These are phyloP conservation scores for Bullera alba DNA, from an alignment of 768 basidiomycete species.

Conservation along the genomic window DNA sequence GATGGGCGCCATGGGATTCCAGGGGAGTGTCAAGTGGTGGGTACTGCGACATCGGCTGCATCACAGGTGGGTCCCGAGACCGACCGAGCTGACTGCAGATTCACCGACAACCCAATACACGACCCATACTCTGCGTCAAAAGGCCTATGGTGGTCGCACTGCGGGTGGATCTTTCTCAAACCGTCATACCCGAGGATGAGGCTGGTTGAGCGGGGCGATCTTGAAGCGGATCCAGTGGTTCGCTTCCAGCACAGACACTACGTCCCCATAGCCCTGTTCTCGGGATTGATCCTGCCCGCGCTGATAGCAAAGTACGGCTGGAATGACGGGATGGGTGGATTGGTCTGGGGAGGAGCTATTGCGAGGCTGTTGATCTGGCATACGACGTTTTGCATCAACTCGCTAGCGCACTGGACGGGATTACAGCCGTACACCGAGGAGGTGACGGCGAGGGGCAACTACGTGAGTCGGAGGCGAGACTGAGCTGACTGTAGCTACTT, in stretches of 20 bases:
- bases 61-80: slow-evolving; percentile 49
- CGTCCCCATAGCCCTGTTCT: slow-evolving; percentile 56
- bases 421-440: slow-evolving; percentile 74
- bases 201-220: slow-evolving; percentile 61
- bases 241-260: slow-evolving; percentile 66
- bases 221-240: slow-evolving; percentile 67
- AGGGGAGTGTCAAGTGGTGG: slow-evolving; percentile 72
- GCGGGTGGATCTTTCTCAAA: slow-evolving; percentile 82
- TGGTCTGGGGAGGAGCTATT: slow-evolving; percentile 66
- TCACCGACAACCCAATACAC: slow-evolving; percentile 57
- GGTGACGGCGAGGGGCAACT: slow-evolving; percentile 65
- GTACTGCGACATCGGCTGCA: slow-evolving; percentile 63
- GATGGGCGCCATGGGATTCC: slow-evolving; percentile 66
- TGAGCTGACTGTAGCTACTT: slow-evolving; percentile 51
- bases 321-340: slow-evolving; percentile 60
- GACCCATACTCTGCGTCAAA: slow-evolving; percentile 66
- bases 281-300: slow-evolving; percentile 58
- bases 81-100: slow-evolving; percentile 16
- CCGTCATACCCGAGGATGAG: slow-evolving; percentile 59
- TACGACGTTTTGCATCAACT: slow-evolving; percentile 45
- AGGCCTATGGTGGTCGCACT: slow-evolving; percentile 68
- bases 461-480: slow-evolving; percentile 50
- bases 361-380: slow-evolving; percentile 57
- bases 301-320: slow-evolving; percentile 51
- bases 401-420: slow-evolving; percentile 71